Percentiles rank a stretch among this genome's conserved stretches.
Conservation (phyloP, 2,329 filamentous ascomycete genomes). For the Aciculosporium take region DNA sequence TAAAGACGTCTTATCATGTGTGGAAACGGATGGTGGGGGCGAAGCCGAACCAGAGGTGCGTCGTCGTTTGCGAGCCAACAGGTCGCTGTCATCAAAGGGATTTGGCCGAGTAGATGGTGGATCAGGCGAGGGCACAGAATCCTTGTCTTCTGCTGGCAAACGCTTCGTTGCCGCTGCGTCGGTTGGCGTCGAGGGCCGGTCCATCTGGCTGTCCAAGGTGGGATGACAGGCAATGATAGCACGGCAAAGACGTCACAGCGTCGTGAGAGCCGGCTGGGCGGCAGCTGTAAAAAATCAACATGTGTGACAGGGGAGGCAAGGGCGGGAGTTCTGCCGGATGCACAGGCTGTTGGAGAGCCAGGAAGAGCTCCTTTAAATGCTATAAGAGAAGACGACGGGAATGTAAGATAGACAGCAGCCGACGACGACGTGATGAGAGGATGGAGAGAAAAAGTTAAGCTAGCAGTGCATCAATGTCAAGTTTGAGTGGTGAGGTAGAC, state of each 20-base stretch:
- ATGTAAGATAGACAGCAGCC: background rate
- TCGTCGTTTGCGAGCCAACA: conserved; percentile 44
- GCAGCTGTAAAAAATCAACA: conserved; percentile 41
- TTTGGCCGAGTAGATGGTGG: conserved; percentile 48
- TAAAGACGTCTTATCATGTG: background rate
- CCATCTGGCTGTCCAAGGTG: conserved; percentile 28
- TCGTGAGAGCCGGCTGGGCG: conserved; percentile 40
- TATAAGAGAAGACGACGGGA: background rate
- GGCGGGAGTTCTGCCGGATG: conserved; percentile 4
- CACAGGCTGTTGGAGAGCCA: background rate
- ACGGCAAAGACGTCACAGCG: conserved; percentile 33
- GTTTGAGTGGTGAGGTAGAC: conserved; percentile 3
- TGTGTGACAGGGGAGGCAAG: conserved; percentile 28
- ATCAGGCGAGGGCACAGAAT: conserved; percentile 35
- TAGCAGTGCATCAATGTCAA: background rate
- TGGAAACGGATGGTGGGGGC: conserved; percentile 33
- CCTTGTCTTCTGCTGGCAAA: conserved; percentile 32
- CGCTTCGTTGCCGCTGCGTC: conserved; percentile 31
- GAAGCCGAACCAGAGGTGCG: conserved; percentile 44
- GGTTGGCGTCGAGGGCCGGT: conserved; percentile 33
- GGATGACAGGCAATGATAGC: conserved; percentile 9
- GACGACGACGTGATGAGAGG: conserved; percentile 1
- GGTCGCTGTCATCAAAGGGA: conserved; percentile 46
- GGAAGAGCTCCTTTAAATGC: background rate
- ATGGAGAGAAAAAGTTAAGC: conserved; percentile 1